These are phyloP conservation scores for Gilbertella persicaria DNA, from an alignment of 371 early-diverging fungal genomes.

Conservation along the genomic window DNA sequence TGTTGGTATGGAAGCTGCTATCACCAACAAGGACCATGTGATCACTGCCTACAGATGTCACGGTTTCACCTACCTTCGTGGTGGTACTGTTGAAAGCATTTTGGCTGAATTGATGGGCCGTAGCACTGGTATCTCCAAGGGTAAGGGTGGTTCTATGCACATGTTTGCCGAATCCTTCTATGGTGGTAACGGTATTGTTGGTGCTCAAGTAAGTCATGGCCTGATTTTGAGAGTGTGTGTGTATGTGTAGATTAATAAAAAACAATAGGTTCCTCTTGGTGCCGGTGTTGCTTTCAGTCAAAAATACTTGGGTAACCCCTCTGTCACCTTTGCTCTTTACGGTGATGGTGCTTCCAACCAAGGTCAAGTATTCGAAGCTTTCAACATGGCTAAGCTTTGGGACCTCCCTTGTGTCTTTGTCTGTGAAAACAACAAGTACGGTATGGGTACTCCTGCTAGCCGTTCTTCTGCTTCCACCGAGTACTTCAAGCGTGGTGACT, in stretches of 20 bases:
- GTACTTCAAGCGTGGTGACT: slow-evolving; percentile 96
- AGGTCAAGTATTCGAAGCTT: slow-evolving; percentile 99
- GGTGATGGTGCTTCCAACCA: slow-evolving; percentile 99
- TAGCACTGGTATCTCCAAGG: slow-evolving; percentile 88
- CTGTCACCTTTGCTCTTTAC: slow-evolving; percentile 91
- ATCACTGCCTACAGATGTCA: slow-evolving; percentile 99
- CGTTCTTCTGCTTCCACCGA: slow-evolving; percentile 92
- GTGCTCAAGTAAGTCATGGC: slow-evolving; percentile 90
- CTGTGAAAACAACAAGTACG: slow-evolving; percentile 99
- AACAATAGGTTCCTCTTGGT: slow-evolving; percentile 82
- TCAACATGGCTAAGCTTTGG: slow-evolving; percentile 99
- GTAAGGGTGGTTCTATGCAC: slow-evolving; percentile 99
- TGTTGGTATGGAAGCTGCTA: slow-evolving; percentile 92
- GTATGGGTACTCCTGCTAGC: slow-evolving; percentile 97
- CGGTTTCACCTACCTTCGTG: slow-evolving; percentile 95
- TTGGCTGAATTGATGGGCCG: slow-evolving; percentile 92
- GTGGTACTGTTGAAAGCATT: slow-evolving; percentile 74
- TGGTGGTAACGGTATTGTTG: slow-evolving; percentile 99
- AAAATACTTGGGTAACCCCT: slow-evolving; percentile 82
- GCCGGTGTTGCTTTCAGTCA: slow-evolving; percentile 97
- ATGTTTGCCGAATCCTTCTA: slow-evolving; percentile 97
- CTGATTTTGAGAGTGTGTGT: no score
- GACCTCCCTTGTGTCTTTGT: slow-evolving; percentile 96
- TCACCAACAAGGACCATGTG: slow-evolving; percentile 87
- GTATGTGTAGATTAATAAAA: neutral